Conservation (phyloP, 2,329 filamentous ascomycete species). For the Colletotrichum sublineola region DNA sequence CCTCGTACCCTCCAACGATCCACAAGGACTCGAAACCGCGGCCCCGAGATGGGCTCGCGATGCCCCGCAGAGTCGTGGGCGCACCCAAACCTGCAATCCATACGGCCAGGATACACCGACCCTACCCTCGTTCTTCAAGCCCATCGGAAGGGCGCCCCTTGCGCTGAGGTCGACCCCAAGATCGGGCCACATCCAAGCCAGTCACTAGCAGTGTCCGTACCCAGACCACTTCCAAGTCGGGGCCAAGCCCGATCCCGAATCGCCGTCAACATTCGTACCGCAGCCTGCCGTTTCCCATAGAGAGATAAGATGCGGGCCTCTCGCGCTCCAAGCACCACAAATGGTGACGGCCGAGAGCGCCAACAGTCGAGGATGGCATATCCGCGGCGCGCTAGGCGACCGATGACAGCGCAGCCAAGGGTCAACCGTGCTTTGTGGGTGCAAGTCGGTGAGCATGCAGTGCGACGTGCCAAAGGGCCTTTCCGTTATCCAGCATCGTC, state of each 20-base stretch:
- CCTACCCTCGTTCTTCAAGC: neutral
- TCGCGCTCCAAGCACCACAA: neutral
- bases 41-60: no score
- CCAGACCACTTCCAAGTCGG: neutral
- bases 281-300: neutral
- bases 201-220: neutral
- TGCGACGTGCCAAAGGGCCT: slow-evolving; percentile 19
- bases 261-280: neutral
- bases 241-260: neutral
- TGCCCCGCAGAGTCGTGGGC: neutral
- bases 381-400: slow-evolving; percentile 19
- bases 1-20: neutral
- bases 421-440: neutral
- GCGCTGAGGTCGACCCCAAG: neutral
- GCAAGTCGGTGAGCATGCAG: neutral
- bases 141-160: neutral
- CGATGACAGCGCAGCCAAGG: neutral
- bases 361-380: slow-evolving; percentile 20
- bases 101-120: neutral
- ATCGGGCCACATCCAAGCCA: neutral
- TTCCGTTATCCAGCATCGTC: neutral
- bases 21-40: neutral
- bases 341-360: neutral
- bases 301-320: neutral
- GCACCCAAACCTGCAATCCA: neutral